phyloP scores from a whole-genome alignment of 2,329 filamentous ascomycete species.

The Sporothrix pseudoabietina region DNA sequence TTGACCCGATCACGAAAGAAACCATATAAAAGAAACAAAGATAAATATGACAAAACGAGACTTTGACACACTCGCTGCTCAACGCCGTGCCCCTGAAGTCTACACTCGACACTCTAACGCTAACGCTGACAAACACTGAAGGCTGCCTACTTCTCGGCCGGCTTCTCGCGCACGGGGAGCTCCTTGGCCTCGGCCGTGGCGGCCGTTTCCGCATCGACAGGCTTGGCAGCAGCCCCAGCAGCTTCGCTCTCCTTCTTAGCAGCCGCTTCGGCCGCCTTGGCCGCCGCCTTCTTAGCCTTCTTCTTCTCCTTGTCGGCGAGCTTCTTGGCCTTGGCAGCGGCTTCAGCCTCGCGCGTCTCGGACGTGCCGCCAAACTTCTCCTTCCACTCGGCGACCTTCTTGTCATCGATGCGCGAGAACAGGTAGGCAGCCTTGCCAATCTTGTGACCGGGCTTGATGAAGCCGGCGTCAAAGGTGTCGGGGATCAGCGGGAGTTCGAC shows the following conservation, averaged over 20 bases:
- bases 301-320: slow-evolving; percentile 39
- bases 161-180: slow-evolving; percentile 40
- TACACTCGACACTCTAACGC: neutral
- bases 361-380: slow-evolving; percentile 57
- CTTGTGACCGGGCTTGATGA: slow-evolving; percentile 72
- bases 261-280: slow-evolving; percentile 36
- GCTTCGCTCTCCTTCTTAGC: neutral
- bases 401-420: slow-evolving; percentile 71
- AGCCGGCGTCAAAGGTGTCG: slow-evolving; percentile 62
- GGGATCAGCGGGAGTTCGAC: slow-evolving; percentile 63
- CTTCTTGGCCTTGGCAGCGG: slow-evolving; percentile 41
- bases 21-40: neutral
- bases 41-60: neutral
- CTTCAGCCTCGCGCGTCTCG: slow-evolving; percentile 39
- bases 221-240: slow-evolving; percentile 14
- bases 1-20: neutral
- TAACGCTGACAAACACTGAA: neutral
- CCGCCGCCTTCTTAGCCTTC: slow-evolving; percentile 40
- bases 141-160: slow-evolving; percentile 36
- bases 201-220: slow-evolving; percentile 31
- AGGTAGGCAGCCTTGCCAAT: slow-evolving; percentile 63
- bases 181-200: slow-evolving; percentile 38
- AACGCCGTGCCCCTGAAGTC: neutral
- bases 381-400: slow-evolving; percentile 73
- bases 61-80: slow-evolving; percentile 6